phyloP scores from a whole-genome alignment of 257 asterid species.

The Henckelia pumila region DNA sequence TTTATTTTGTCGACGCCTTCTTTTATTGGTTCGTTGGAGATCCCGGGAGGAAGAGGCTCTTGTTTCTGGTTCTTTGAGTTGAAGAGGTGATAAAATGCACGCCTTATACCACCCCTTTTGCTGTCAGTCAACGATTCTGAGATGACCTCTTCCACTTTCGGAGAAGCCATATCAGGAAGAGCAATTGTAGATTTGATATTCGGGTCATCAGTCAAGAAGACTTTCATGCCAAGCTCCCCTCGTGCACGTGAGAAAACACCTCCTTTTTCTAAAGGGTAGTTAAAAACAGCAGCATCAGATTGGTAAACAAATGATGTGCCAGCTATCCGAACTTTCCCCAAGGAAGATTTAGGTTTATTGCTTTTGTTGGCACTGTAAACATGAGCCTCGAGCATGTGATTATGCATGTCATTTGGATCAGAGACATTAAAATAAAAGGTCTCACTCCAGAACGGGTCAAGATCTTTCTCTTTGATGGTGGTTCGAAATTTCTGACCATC shows the following conservation, averaged over 20 bases:
- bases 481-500: conserved; percentile 81
- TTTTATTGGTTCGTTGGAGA: conserved; percentile 32
- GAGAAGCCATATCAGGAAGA: conserved; percentile 40
- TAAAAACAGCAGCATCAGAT: conserved; percentile 66
- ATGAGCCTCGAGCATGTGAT: conserved; percentile 66
- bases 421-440: conserved; percentile 66
- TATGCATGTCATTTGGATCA: conserved; percentile 50
- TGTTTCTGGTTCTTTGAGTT: conserved; percentile 38
- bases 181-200: conserved; percentile 45
- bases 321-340: conserved; percentile 62
- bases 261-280: conserved; percentile 77
- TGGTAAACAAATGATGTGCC: conserved; percentile 69
- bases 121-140: conserved; percentile 27
- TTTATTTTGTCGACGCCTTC: conserved; percentile 51
- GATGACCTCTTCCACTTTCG: conserved; percentile 27
- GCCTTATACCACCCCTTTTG: conserved; percentile 44
- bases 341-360: conserved; percentile 52
- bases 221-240: conserved; percentile 82
- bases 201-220: conserved; percentile 65
- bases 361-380: conserved; percentile 47
- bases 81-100: conserved; percentile 50
- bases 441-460: conserved; percentile 78
- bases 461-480: conserved; percentile 76
- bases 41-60: conserved; percentile 28
- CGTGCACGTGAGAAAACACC: conserved; percentile 61